Conservation (phyloP, 2,329 filamentous ascomycete species). For the Penicillium sp. region DNA sequence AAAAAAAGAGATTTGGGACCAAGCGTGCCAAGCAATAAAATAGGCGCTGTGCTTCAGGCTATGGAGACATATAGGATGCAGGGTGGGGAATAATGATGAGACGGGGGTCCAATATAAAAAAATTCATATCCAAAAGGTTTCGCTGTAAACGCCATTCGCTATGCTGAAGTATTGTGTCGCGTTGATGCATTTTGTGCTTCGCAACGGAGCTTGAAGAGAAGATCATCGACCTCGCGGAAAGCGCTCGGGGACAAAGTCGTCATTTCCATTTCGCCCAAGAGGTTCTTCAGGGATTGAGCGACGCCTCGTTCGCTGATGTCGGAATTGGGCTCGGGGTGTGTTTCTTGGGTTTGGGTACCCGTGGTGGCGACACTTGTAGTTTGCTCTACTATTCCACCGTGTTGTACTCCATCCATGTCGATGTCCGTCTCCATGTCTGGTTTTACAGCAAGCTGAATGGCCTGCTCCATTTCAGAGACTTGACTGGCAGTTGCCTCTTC, state of each 20-base stretch:
- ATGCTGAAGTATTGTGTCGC: slow-evolving; percentile 42
- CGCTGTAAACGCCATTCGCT: slow-evolving; percentile 35
- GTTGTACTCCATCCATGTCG: background rate
- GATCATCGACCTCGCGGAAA: slow-evolving; percentile 69
- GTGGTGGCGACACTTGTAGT: slow-evolving; percentile 9
- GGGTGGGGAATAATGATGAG: slow-evolving; percentile 18
- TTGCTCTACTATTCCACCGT: background rate
- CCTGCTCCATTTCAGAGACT: slow-evolving; percentile 12
- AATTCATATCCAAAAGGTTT: slow-evolving; percentile 9
- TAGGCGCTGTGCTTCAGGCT: slow-evolving; percentile 9
- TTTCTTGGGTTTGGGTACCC: slow-evolving; percentile 16
- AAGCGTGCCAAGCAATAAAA: background rate
- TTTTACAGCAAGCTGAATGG: background rate
- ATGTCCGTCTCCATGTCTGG: slow-evolving; percentile 9
- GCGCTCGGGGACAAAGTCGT: slow-evolving; percentile 62
- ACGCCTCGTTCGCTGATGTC: slow-evolving; percentile 42
- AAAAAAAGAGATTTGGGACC: background rate
- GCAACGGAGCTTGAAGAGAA: slow-evolving; percentile 74
- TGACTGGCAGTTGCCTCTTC: slow-evolving; percentile 20
- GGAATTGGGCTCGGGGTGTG: background rate
- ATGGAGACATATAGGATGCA: slow-evolving; percentile 17
- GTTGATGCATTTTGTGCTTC: slow-evolving; percentile 69
- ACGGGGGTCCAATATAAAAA: slow-evolving; percentile 4
- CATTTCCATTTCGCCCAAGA: slow-evolving; percentile 59
- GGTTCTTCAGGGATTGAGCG: slow-evolving; percentile 52